Conservation (phyloP, 2,329 filamentous ascomycete species). For the Zelopaecilomyces penicillatus region DNA sequence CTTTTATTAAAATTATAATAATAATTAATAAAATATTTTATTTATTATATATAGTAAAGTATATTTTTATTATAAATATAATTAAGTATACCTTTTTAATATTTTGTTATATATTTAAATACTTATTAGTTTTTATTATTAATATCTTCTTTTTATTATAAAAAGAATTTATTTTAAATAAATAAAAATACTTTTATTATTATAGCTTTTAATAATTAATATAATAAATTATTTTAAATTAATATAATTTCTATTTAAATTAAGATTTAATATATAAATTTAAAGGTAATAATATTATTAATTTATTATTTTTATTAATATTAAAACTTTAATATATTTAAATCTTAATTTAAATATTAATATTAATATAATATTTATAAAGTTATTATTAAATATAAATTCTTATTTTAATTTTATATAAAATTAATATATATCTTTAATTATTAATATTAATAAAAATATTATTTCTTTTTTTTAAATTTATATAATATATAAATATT, state of each 20-base stretch:
- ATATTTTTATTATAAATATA: neutral
- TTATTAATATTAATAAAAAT: neutral
- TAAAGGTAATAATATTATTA: neutral
- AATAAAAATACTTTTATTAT: neutral
- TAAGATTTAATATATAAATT: neutral
- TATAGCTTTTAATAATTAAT: neutral
- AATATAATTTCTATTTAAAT: slow-evolving; percentile 1
- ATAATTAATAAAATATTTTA: neutral
- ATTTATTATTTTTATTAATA: neutral
- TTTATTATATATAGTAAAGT: neutral
- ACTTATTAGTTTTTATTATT: neutral
- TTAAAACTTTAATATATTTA: neutral
- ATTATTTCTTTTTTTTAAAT: neutral
- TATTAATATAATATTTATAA: slow-evolving; percentile 1
- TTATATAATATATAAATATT: neutral
- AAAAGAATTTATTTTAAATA: neutral
- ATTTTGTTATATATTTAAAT: neutral
- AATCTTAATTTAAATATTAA: neutral
- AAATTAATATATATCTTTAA: slow-evolving; percentile 1
- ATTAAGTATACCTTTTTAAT: neutral
- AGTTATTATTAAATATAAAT: neutral
- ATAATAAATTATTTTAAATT: neutral
- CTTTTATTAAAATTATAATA: neutral
- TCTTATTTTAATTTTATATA: neutral
- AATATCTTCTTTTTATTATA: neutral